These are phyloP conservation scores for Botrytis squamosa DNA, from an alignment of 2,329 filamentous ascomycete genomes.

Conservation along the genomic window DNA sequence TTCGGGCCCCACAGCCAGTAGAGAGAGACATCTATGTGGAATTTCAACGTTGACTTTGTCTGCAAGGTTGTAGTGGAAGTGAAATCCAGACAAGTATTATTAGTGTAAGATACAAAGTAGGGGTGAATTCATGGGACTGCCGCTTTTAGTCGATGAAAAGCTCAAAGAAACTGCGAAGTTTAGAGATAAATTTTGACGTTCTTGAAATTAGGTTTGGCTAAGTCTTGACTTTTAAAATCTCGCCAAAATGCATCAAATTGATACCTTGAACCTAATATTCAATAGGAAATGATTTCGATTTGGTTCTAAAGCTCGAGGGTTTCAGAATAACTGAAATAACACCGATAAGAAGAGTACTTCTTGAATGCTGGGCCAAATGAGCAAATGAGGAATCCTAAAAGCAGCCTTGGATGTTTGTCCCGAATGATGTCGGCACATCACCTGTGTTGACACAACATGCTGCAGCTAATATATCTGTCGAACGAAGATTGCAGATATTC, in stretches of 20 bases:
- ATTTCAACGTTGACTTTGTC: not conserved
- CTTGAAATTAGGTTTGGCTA: not conserved
- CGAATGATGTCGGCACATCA: conserved; percentile 10
- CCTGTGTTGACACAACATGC: not conserved
- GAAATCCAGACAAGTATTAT: not conserved
- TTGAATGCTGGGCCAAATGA: not conserved
- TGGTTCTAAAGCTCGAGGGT: not conserved
- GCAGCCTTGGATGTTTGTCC: conserved; percentile 1
- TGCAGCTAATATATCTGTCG: conserved; percentile 1
- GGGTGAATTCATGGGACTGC: not conserved
- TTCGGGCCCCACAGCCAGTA: not conserved
- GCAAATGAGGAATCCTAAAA: not conserved
- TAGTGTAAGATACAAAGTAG: not conserved
- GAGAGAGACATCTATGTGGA: not conserved
- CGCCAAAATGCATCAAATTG: not conserved
- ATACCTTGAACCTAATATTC: not conserved
- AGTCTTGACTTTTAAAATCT: not conserved
- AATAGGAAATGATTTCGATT: not conserved
- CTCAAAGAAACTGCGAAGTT: not conserved
- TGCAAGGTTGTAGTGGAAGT: not conserved
- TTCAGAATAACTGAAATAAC: not conserved
- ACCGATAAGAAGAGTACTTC: not conserved
- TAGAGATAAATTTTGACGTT: not conserved
- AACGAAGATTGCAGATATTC: not conserved
- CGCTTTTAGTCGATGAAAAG: not conserved